A percentile compares a stretch with the other conserved stretches of the same genome.
phyloP scores from a whole-genome alignment of 2,329 filamentous ascomycete species.

The Capronia americana region DNA sequence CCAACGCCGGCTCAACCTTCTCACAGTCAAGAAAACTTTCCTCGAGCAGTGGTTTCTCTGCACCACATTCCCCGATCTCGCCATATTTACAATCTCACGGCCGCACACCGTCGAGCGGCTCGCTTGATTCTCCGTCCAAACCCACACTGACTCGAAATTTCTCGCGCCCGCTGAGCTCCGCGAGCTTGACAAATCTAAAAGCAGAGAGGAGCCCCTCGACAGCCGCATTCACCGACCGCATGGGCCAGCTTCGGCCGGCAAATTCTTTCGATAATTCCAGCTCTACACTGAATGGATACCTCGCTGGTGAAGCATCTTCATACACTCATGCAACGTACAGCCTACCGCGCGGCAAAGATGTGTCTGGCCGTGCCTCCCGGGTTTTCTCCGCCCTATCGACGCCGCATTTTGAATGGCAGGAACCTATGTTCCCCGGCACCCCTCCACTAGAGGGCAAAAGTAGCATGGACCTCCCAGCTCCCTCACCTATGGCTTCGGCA shows the following conservation, averaged over 20 bases:
- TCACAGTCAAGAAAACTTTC: slow-evolving; percentile 79
- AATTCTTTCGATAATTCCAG: slow-evolving; percentile 39
- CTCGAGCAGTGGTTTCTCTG: slow-evolving; percentile 68
- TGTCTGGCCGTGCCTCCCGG: slow-evolving; percentile 69
- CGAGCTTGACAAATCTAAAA: slow-evolving; percentile 46
- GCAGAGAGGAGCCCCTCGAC: slow-evolving; percentile 34
- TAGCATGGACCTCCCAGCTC: slow-evolving; percentile 27
- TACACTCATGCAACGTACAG: slow-evolving; percentile 87
- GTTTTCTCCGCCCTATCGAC: slow-evolving; percentile 63
- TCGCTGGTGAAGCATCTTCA: slow-evolving; percentile 61
- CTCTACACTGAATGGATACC: slow-evolving; percentile 32
- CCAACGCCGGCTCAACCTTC: slow-evolving; percentile 65
- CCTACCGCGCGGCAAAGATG: slow-evolving; percentile 79
- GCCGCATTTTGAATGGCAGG: slow-evolving; percentile 69
- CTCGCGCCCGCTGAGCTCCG: slow-evolving; percentile 83
- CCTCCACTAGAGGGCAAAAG: slow-evolving; percentile 41
- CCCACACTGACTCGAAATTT: slow-evolving; percentile 70
- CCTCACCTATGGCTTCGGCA: slow-evolving; percentile 28
- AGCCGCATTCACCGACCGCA: slow-evolving; percentile 23
- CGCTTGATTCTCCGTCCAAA: slow-evolving; percentile 68
- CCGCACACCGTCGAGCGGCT: slow-evolving; percentile 83
- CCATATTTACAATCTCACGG: slow-evolving; percentile 67
- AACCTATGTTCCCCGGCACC: slow-evolving; percentile 55
- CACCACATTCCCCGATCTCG: slow-evolving; percentile 68
- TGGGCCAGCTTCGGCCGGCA: slow-evolving; percentile 28